A percentile compares a stretch with the other conserved stretches of the same genome.
phyloP scores from a whole-genome alignment of 140 eudicot genomes.

The Oenanthe javanica region DNA sequence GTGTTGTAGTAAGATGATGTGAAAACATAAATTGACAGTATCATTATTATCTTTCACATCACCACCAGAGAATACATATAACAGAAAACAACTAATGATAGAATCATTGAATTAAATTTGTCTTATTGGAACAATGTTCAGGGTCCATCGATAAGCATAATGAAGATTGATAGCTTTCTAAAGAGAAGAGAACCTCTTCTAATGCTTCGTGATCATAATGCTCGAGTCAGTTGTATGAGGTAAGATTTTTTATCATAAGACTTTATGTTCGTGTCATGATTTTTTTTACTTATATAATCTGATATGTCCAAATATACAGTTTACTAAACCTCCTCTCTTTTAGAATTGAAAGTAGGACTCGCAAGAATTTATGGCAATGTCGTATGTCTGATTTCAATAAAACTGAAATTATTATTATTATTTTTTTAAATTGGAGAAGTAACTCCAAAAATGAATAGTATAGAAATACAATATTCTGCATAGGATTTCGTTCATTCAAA shows the following conservation, averaged over 20 bases:
- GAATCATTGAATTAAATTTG: not conserved
- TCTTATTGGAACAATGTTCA: slow-evolving; percentile 19
- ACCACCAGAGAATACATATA: not conserved
- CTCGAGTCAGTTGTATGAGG: slow-evolving; percentile 84
- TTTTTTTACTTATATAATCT: not conserved
- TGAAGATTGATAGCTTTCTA: slow-evolving; percentile 28
- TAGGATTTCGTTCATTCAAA: too few species aligned
- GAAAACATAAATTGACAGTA: not conserved
- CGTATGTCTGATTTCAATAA: too few species aligned
- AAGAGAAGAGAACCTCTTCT: slow-evolving; percentile 19
- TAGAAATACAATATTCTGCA: too few species aligned
- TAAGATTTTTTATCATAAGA: slow-evolving; percentile 17
- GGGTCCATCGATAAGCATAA: slow-evolving; percentile 44
- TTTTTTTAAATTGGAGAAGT: too few species aligned
- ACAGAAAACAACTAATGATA: not conserved
- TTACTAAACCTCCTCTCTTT: not conserved
- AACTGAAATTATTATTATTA: not conserved
- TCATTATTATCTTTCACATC: slow-evolving; percentile 4
- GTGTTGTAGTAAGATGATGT: not conserved
- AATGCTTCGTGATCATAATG: slow-evolving; percentile 51
- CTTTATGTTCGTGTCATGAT: not conserved
- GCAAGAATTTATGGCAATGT: too few species aligned
- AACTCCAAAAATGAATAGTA: too few species aligned
- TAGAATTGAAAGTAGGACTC: not conserved
- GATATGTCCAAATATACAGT: not conserved